phyloP scores from a whole-genome alignment of 1,284 basidiomycete species.

The Ganoderma lingzhi region DNA sequence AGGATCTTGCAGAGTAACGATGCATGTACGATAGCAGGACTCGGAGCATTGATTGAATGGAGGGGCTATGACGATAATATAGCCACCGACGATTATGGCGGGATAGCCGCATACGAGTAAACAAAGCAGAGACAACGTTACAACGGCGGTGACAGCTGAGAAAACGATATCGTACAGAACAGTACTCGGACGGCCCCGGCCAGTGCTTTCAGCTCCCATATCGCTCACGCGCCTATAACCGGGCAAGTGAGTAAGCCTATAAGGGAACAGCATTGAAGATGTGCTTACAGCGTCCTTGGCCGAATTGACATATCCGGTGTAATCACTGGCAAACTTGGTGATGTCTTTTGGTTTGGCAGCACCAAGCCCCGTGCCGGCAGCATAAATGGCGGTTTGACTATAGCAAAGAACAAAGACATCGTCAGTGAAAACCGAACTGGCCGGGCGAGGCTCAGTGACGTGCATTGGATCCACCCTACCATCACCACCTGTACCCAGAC shows the following conservation, averaged over 20 bases:
- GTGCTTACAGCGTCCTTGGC: slow-evolving; percentile 65
- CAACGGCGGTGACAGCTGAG: slow-evolving; percentile 11
- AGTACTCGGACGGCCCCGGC: not conserved
- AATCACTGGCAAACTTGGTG: slow-evolving; percentile 76
- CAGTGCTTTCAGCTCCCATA: slow-evolving; percentile 36
- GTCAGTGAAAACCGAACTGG: slow-evolving; percentile 1
- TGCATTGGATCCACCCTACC: slow-evolving; percentile 89
- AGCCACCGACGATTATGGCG: not conserved
- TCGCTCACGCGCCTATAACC: slow-evolving; percentile 41
- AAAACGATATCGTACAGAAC: slow-evolving; percentile 11
- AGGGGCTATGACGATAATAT: not conserved
- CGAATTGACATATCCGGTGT: slow-evolving; percentile 77
- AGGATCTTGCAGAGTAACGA: not conserved
- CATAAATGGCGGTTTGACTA: slow-evolving; percentile 85
- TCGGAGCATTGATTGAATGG: not conserved
- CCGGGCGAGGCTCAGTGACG: slow-evolving; percentile 35
- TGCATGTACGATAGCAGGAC: slow-evolving; percentile 1
- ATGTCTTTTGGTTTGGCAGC: slow-evolving; percentile 89
- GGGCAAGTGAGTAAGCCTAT: not conserved
- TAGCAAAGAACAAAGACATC: not conserved
- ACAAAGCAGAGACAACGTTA: slow-evolving; percentile 10
- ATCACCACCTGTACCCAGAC: slow-evolving; percentile 81
- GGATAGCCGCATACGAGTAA: slow-evolving; percentile 1
- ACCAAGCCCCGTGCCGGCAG: slow-evolving; percentile 86
- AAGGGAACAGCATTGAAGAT: not conserved